Evolutionary conservation across 148 eudicot species (phyloP), one percentile per base, ranked within the genome.

Genomic region (Fagopyrum tataricum): DNA sequence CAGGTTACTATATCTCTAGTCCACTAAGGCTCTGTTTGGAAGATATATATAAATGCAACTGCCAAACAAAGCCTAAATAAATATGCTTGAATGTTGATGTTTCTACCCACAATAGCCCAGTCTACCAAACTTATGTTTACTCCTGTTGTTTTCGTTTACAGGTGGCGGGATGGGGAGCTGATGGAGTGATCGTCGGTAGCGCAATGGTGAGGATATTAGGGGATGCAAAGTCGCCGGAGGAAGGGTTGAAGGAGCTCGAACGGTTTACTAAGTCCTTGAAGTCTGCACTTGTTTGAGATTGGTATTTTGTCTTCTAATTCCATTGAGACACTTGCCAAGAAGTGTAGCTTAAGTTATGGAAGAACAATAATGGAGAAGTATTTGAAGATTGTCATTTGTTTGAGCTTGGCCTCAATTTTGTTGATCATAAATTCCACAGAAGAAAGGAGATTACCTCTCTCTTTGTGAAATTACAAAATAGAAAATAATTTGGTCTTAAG

Each of bases 151-250:
- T 39, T 15, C 4, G 15, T 14, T 61, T 56, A 61, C 77, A 92
- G 96, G 82, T 92, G 46, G 96, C 87, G 4, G 87, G 81, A 75
- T 92, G 97, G 97, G 97, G 97, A 70, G 96, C 97, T 13, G 97
- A 92, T 82, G 97, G 97, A 2, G 97, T 92, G 72, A 92, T 92
- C 59, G 93, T 92, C 43, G 97, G 97, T 10, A 92, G 97, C 56
- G 97, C 96, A 5, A 84, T 87, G 68, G 97, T 92, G 59, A 90
- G 72, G 83, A 46, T 88, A 58, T 78, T 92, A 70, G 87, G 87
- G 0, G 97, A 92, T 48, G 89, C 93, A 40, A 82, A 82, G 75
- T 82, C 98, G 42, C 89, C 98, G 3, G 88, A 83, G 76, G 93
- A 88, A 84, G 95, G 95, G 70, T 78, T 92, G 69, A 90, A 88